Conservation (phyloP, 345 rosid species). For the Camelina laxa region DNA sequence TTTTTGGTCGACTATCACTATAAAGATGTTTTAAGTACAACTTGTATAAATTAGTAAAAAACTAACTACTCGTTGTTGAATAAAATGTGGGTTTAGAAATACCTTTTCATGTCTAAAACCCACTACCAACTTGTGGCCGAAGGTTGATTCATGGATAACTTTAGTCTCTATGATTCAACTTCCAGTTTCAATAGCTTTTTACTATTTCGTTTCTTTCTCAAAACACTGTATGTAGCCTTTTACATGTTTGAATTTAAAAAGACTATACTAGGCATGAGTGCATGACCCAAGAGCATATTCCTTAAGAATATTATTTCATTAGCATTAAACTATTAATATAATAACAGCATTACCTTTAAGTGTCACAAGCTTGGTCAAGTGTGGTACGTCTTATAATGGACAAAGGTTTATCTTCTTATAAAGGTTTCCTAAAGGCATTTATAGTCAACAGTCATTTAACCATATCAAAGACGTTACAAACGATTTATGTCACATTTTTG, state of each 20-base stretch:
- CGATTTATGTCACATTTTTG: too few relatives aligned
- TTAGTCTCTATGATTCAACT: conserved; percentile 12
- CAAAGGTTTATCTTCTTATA: not conserved
- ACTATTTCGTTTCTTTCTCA: conserved; percentile 12
- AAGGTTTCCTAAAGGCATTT: not conserved
- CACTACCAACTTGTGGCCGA: conserved; percentile 30
- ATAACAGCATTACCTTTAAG: too few relatives aligned
- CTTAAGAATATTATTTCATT: conserved; percentile 32
- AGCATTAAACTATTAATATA: too few relatives aligned
- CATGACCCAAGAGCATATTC: conserved; percentile 39
- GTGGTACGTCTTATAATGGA: not conserved
- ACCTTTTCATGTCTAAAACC: conserved; percentile 24
- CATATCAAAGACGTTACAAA: not conserved
- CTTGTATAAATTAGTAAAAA: not conserved
- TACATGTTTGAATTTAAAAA: conserved; percentile 7
- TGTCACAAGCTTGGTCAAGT: not conserved
- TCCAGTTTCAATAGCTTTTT: conserved; percentile 26
- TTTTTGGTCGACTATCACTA: not conserved
- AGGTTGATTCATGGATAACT: conserved; percentile 26
- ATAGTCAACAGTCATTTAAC: not conserved
- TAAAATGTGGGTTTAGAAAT: not conserved
- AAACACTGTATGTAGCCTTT: conserved; percentile 23
- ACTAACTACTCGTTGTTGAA: not conserved
- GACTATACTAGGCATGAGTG: conserved; percentile 11
- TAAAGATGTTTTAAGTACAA: not conserved